phyloP scores from a whole-genome alignment of 164 flowering plant species.

The Annona squamosa region DNA sequence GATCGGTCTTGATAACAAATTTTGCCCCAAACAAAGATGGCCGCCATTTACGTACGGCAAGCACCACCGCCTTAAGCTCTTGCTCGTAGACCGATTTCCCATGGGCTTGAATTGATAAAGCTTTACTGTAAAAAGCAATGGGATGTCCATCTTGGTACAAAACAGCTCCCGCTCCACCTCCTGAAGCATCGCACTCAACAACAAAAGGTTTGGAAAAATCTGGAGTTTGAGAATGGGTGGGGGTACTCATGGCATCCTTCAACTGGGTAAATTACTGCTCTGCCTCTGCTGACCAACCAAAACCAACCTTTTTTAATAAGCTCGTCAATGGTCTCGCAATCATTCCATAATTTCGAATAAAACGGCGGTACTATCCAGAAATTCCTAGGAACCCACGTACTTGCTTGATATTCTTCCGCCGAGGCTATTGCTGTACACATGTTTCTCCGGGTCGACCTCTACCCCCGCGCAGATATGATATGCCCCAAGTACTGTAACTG shows the following conservation, averaged over 20 bases:
- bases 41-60: neutral
- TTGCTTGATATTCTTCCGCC: neutral
- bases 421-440: neutral
- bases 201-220: neutral
- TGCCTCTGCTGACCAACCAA: neutral
- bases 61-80: neutral
- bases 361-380: neutral
- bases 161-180: neutral
- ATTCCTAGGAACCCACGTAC: slow-evolving; percentile 3
- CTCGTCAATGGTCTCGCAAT: neutral
- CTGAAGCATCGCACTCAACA: neutral
- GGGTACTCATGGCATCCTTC: slow-evolving; percentile 1
- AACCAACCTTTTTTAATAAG: neutral
- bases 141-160: neutral
- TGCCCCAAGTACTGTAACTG: neutral
- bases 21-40: neutral
- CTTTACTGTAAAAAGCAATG: neutral
- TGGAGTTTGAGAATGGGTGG: slow-evolving; percentile 1
- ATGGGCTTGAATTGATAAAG: neutral
- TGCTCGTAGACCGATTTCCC: neutral
- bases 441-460: neutral
- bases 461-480: neutral
- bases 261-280: neutral
- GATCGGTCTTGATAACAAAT: neutral
- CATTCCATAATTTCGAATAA: too few relatives aligned